phyloP scores from a whole-genome alignment of 257 asterid species.

The Gentiana macrophylla region DNA sequence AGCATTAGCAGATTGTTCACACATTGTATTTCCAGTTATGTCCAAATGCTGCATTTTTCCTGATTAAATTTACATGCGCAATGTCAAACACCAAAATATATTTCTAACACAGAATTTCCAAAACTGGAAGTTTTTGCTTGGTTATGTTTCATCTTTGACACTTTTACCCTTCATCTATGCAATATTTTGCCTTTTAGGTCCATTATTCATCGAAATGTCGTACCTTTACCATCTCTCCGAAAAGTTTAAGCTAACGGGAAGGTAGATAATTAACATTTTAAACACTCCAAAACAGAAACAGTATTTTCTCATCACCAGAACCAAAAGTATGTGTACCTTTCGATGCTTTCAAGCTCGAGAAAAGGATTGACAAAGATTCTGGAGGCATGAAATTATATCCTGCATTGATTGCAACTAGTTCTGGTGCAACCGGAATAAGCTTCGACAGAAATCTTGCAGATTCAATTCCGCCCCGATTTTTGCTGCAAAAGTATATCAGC shows the following conservation, averaged over 20 bases:
- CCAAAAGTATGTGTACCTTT: slow-evolving; percentile 36
- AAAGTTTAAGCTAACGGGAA: too few species aligned
- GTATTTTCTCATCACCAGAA: not conserved
- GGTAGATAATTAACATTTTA: too few species aligned
- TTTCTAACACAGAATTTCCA: not conserved
- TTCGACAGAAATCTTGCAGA: slow-evolving; percentile 60
- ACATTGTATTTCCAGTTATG: slow-evolving; percentile 49
- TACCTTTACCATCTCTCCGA: too few species aligned
- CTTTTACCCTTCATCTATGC: too few species aligned
- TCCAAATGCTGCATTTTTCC: slow-evolving; percentile 75
- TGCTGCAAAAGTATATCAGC: slow-evolving; percentile 32
- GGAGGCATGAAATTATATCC: slow-evolving; percentile 63
- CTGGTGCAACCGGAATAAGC: slow-evolving; percentile 43
- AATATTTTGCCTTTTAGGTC: too few species aligned
- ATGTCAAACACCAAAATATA: not conserved
- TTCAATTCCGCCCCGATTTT: slow-evolving; percentile 72
- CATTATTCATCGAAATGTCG: too few species aligned
- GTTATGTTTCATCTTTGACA: too few species aligned
- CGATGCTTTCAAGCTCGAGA: slow-evolving; percentile 40
- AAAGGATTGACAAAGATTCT: slow-evolving; percentile 50
- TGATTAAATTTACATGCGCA: slow-evolving; percentile 15
- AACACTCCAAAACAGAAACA: too few species aligned
- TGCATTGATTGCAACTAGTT: slow-evolving; percentile 51
- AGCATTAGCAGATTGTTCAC: slow-evolving; percentile 25
- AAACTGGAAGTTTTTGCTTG: not conserved